These are phyloP conservation scores for Globisporangium cystogenes DNA, from an alignment of 352 stramenopile genomes.

Conservation along the genomic window DNA sequence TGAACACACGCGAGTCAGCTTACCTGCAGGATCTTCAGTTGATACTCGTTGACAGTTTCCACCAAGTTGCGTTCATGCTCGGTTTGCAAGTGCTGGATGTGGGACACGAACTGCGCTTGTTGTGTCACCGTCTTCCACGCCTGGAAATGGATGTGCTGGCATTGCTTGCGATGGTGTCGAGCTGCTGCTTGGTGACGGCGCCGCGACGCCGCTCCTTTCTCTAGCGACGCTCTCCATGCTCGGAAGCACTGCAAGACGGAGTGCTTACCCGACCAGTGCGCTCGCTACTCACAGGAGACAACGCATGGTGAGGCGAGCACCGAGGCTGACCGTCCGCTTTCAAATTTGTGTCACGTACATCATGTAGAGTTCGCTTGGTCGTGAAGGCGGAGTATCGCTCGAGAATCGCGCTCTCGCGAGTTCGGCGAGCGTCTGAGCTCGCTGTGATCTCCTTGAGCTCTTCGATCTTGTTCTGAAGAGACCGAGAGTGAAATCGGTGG, in stretches of 20 bases:
- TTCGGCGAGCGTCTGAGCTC: slow-evolving; percentile 6
- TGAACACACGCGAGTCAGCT: neutral
- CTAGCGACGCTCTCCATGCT: slow-evolving; percentile 16
- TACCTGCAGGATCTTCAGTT: slow-evolving; percentile 35
- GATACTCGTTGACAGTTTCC: slow-evolving; percentile 27
- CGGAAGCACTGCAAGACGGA: slow-evolving; percentile 23
- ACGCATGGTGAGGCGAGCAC: too few species aligned
- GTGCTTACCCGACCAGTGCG: slow-evolving; percentile 15
- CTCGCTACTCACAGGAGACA: slow-evolving; percentile 10
- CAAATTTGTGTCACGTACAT: slow-evolving; percentile 17
- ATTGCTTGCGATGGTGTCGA: slow-evolving; percentile 14
- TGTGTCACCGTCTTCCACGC: slow-evolving; percentile 5
- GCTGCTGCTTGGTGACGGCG: slow-evolving; percentile 6
- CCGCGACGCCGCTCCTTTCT: neutral
- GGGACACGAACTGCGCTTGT: slow-evolving; percentile 6
- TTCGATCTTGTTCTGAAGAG: slow-evolving; percentile 28
- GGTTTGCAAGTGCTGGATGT: slow-evolving; percentile 23
- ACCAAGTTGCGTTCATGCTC: slow-evolving; percentile 24
- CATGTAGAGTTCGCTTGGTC: slow-evolving; percentile 13
- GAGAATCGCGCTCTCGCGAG: slow-evolving; percentile 12
- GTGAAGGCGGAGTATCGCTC: slow-evolving; percentile 28
- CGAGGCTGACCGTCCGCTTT: too few species aligned
- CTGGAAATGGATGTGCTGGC: slow-evolving; percentile 6
- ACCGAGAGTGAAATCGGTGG: too few species aligned
- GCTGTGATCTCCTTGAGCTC: slow-evolving; percentile 25